phyloP scores from a whole-genome alignment of 768 basidiomycete genomes.

The Steccherinum ochraceum region DNA sequence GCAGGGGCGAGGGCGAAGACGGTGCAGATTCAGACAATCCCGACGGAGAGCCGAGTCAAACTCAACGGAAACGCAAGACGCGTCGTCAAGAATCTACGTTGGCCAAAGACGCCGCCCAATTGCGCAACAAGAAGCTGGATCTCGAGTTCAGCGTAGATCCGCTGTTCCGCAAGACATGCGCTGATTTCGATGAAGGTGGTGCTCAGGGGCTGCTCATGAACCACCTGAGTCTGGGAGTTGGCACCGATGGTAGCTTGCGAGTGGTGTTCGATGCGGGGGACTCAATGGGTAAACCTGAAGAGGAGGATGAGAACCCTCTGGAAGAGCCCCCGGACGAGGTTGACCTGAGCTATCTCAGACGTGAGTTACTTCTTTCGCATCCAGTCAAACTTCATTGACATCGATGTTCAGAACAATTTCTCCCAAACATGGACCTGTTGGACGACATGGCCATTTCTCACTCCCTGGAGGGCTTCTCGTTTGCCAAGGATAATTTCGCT shows the following conservation, averaged over 20 bases:
- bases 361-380: slow-evolving; percentile 31
- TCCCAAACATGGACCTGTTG: slow-evolving; percentile 61
- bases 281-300: slow-evolving; percentile 67
- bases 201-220: slow-evolving; percentile 97
- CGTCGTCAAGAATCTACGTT: slow-evolving; percentile 78
- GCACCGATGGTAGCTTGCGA: slow-evolving; percentile 74
- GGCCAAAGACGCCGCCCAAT: slow-evolving; percentile 76
- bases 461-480: slow-evolving; percentile 77
- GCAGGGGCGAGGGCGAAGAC: slow-evolving; percentile 51
- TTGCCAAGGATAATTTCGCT: slow-evolving; percentile 58
- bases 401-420: slow-evolving; percentile 50
- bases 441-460: slow-evolving; percentile 73
- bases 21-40: slow-evolving; percentile 52
- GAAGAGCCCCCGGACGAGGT: slow-evolving; percentile 67
- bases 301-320: slow-evolving; percentile 62
- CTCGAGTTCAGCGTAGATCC: slow-evolving; percentile 96
- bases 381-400: slow-evolving; percentile 8
- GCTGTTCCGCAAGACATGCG: slow-evolving; percentile 94
- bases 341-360: slow-evolving; percentile 55
- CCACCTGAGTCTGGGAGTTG: slow-evolving; percentile 74
- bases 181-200: slow-evolving; percentile 98
- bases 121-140: slow-evolving; percentile 89
- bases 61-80: slow-evolving; percentile 53
- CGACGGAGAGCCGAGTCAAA: slow-evolving; percentile 57
- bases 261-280: slow-evolving; percentile 97